These are phyloP conservation scores for Curvularia spicifera DNA, from an alignment of 2,329 filamentous ascomycete genomes.

Conservation along the genomic window DNA sequence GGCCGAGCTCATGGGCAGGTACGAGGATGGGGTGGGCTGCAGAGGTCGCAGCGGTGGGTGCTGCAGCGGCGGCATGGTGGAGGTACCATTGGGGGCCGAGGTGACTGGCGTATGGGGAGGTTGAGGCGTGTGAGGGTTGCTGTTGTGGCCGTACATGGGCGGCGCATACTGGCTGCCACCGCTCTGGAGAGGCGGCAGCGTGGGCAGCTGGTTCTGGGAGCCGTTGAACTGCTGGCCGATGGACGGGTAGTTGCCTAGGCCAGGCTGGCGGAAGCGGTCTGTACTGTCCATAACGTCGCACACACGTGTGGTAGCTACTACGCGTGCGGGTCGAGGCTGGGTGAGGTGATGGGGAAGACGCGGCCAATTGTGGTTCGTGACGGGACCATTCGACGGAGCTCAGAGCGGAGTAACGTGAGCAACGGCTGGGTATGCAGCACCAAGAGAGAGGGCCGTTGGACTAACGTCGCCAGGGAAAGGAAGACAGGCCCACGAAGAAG, in stretches of 20 bases:
- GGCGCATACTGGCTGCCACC: constrained; percentile 33
- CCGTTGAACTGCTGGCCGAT: constrained; percentile 42
- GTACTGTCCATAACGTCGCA: constrained; percentile 41
- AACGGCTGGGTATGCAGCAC: constrained; percentile 32
- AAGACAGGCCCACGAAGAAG: constrained; percentile 39
- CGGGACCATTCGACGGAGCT: constrained; percentile 42
- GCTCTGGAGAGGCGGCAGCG: constrained; percentile 47
- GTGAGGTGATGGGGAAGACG: constrained; percentile 32
- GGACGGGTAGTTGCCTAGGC: constrained; percentile 43
- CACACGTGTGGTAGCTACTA: neutral
- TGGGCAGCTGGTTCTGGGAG: constrained; percentile 41
- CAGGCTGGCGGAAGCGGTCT: constrained; percentile 47
- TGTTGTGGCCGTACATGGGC: constrained; percentile 46
- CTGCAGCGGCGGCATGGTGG: constrained; percentile 45
- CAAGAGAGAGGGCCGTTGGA: constrained; percentile 32
- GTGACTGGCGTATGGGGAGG: constrained; percentile 46
- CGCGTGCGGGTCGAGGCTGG: constrained; percentile 17
- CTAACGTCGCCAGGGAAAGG: constrained; percentile 29
- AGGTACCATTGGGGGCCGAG: constrained; percentile 38
- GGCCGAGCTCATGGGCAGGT: constrained; percentile 43
- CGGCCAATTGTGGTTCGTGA: constrained; percentile 42
- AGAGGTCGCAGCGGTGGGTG: constrained; percentile 48
- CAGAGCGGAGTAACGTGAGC: constrained; percentile 31
- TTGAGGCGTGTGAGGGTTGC: constrained; percentile 49
- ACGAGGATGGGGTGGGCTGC: constrained; percentile 47